Conservation (phyloP, 2,329 filamentous ascomycete genomes). For the Orbilia ellipsospora region DNA sequence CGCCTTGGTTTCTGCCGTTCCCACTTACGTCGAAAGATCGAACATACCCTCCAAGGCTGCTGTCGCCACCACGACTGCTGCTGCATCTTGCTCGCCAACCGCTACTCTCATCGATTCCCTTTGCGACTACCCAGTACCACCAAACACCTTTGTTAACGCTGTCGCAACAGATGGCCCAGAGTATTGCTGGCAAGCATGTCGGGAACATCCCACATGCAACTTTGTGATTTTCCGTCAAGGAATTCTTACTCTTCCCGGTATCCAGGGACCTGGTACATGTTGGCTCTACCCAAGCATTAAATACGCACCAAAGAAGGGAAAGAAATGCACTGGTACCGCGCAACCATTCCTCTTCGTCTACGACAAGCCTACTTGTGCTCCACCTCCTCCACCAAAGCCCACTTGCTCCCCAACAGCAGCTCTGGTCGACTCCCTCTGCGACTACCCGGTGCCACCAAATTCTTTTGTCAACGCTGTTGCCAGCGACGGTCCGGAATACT, state of each 20-base stretch:
- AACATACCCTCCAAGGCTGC: too few species aligned
- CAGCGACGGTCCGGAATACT: not conserved
- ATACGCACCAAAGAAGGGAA: not conserved
- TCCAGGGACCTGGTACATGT: not conserved
- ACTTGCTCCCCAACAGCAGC: not conserved
- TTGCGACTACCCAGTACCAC: conserved; percentile 7
- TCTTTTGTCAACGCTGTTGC: not conserved
- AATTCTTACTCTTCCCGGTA: not conserved
- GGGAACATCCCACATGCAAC: conserved; percentile 2
- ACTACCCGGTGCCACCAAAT: conserved; percentile 6
- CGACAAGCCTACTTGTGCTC: not conserved
- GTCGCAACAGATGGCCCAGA: not conserved
- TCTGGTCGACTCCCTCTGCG: conserved; percentile 4
- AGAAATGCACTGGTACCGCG: not conserved
- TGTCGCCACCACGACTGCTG: not conserved
- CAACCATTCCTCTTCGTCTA: not conserved
- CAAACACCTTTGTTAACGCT: not conserved
- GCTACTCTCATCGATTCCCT: conserved; percentile 2
- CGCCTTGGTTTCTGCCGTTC: not conserved
- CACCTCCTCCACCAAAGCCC: not conserved
- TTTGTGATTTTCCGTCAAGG: conserved; percentile 11
- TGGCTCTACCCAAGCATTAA: conserved; percentile 10
- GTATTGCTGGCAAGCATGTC: conserved; percentile 8
- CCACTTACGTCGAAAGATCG: too few species aligned
- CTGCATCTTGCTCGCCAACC: conserved; percentile 5